Conservation (phyloP, 2,329 filamentous ascomycete genomes). For the Myriosclerotinia duriaeana region DNA sequence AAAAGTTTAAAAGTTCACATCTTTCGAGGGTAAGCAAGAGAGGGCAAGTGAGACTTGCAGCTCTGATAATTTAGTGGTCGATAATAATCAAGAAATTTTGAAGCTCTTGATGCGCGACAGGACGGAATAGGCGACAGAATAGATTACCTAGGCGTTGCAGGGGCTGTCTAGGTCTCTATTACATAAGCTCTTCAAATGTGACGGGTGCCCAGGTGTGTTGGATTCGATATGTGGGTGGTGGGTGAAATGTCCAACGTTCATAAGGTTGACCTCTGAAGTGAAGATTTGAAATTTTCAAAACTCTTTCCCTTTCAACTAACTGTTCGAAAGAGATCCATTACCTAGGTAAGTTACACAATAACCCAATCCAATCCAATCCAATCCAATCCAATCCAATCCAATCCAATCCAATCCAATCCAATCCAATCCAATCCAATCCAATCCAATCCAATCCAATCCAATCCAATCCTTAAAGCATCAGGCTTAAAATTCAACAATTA, state of each 20-base stretch:
- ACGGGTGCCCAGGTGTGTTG: too few relatives aligned
- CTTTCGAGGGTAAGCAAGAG: constrained; percentile 20
- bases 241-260: neutral
- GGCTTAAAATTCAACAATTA: neutral
- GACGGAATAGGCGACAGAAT: constrained; percentile 11
- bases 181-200: constrained; percentile 5
- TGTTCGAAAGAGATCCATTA: neutral
- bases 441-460: too few relatives aligned
- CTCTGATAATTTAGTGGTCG: constrained; percentile 10
- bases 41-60: constrained; percentile 15
- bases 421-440: too few relatives aligned
- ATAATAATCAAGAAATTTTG: constrained; percentile 4
- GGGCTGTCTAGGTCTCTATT: neutral
- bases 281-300: neutral
- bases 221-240: too few relatives aligned
- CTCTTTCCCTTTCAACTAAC: neutral
- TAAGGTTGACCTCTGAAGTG: too few relatives aligned
- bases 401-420: too few relatives aligned
- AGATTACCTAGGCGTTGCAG: neutral
- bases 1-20: constrained; percentile 31
- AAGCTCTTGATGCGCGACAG: constrained; percentile 9
- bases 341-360: neutral
- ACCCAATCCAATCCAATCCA: neutral
- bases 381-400: too few relatives aligned
- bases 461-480: neutral